Percentiles rank a stretch among this genome's conserved stretches.
Conservation (phyloP, 495 filamentous ascomycete species). For the Wilcoxina mikolae region DNA sequence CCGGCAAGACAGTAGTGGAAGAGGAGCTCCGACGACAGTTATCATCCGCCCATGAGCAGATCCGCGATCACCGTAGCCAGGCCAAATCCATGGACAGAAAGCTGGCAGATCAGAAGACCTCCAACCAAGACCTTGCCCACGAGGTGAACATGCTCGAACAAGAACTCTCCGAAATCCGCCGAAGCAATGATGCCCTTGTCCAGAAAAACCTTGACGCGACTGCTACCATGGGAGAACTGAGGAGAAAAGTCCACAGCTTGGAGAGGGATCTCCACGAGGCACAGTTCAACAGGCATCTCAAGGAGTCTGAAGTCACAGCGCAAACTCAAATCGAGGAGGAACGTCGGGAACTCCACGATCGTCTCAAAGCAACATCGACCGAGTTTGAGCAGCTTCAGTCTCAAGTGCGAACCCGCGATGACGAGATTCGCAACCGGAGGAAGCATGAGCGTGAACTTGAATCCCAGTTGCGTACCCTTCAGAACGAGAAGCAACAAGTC, state of each 20-base stretch:
- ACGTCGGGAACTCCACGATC: slow-evolving; percentile 49
- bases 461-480: slow-evolving; percentile 39
- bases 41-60: slow-evolving; percentile 43
- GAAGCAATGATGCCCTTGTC: slow-evolving; percentile 24
- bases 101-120: slow-evolving; percentile 20
- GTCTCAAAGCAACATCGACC: slow-evolving; percentile 50
- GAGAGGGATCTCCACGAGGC: slow-evolving; percentile 44
- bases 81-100: slow-evolving; percentile 29
- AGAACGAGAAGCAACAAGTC: slow-evolving; percentile 43
- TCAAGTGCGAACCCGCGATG: slow-evolving; percentile 41
- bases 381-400: slow-evolving; percentile 49
- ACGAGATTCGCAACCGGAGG: slow-evolving; percentile 31
- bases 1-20: slow-evolving; percentile 48
- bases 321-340: slow-evolving; percentile 39
- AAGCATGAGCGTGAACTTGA: slow-evolving; percentile 41
- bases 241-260: slow-evolving; percentile 41
- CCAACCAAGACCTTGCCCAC: slow-evolving; percentile 32
- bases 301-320: slow-evolving; percentile 25
- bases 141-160: slow-evolving; percentile 35
- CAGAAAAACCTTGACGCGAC: slow-evolving; percentile 29
- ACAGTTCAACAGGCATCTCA: slow-evolving; percentile 34
- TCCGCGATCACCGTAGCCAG: slow-evolving; percentile 43
- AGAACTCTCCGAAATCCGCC: slow-evolving; percentile 28
- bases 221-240: slow-evolving; percentile 37
- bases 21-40: slow-evolving; percentile 48